Conservation (phyloP, 257 asterid genomes). For the Nicotiana tabacum region DNA sequence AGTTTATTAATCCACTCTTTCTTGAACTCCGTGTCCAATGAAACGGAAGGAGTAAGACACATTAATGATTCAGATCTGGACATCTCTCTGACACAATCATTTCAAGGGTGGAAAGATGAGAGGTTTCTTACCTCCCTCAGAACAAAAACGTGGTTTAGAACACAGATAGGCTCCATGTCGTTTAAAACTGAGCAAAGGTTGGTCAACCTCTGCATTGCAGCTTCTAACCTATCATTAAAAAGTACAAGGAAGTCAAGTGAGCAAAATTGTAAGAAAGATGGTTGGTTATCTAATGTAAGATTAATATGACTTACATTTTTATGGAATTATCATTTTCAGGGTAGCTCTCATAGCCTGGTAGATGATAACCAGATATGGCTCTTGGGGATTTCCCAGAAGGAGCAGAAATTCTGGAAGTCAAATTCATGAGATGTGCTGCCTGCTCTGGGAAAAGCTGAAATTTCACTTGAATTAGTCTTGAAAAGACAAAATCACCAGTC, state of each 20-base stretch:
- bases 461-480: constrained; percentile 28
- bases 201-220: constrained; percentile 95
- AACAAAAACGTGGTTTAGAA: constrained; percentile 92
- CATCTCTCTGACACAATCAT: not conserved
- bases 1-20: not conserved
- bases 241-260: constrained; percentile 7
- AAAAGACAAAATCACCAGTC: constrained; percentile 11
- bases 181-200: constrained; percentile 95
- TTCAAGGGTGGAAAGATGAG: not conserved
- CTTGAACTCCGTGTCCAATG: not conserved
- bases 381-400: constrained; percentile 81
- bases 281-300: not conserved
- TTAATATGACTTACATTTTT: constrained; percentile 56
- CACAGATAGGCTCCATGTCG: constrained; percentile 99
- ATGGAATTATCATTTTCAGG: constrained; percentile 84
- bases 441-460: constrained; percentile 97
- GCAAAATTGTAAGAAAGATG: not conserved
- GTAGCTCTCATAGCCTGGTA: constrained; percentile 92
- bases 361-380: constrained; percentile 72
- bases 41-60: not conserved
- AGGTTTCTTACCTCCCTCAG: constrained; percentile 74
- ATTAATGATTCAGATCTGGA: not conserved
- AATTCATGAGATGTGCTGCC: constrained; percentile 95
- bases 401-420: constrained; percentile 73
- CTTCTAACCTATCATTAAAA: constrained; percentile 78